Evolutionary conservation across 805 yeast genomes (phyloP).

Genomic region (Saccharomycopsis sp.): DNA sequence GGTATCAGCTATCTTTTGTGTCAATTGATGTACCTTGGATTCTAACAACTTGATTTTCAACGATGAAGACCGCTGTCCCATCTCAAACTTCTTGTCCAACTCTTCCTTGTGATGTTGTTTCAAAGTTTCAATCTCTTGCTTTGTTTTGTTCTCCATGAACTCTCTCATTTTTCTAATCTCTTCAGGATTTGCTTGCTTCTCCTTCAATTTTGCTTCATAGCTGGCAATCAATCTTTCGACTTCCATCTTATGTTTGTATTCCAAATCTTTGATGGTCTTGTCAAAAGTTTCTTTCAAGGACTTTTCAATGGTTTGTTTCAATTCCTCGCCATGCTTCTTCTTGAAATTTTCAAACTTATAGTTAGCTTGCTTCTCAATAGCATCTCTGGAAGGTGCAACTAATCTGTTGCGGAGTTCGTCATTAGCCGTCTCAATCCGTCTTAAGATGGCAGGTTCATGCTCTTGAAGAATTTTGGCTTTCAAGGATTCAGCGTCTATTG

Average conservation of each 20-base stretch:
- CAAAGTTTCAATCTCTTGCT: slow-evolving; percentile 6
- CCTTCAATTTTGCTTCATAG: slow-evolving; percentile 12
- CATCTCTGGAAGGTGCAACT: slow-evolving; percentile 18
- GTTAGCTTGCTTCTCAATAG: slow-evolving; percentile 20
- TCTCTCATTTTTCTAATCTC: slow-evolving; percentile 9
- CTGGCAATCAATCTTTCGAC: slow-evolving; percentile 3
- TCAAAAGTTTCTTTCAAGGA: slow-evolving; percentile 10
- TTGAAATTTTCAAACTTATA: slow-evolving; percentile 25
- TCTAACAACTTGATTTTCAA: slow-evolving; percentile 16
- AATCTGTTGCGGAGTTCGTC: slow-evolving; percentile 22
- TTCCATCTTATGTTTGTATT: slow-evolving; percentile 8
- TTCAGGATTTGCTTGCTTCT: slow-evolving; percentile 9
- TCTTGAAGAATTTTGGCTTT: slow-evolving; percentile 15
- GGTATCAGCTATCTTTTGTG: no score
- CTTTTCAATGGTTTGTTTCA: slow-evolving; percentile 8
- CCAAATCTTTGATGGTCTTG: slow-evolving; percentile 6
- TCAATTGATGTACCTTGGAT: no score
- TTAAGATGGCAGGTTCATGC: slow-evolving; percentile 19
- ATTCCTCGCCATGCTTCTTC: slow-evolving; percentile 15
- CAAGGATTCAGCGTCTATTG: no score
- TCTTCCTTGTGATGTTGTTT: slow-evolving; percentile 10
- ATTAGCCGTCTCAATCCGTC: slow-evolving; percentile 15
- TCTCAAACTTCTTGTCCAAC: slow-evolving; percentile 12
- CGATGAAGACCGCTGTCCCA: slow-evolving; percentile 13
- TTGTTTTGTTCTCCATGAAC: slow-evolving; percentile 7